phyloP scores from a whole-genome alignment of 495 filamentous ascomycete genomes.

The Darksidea phi region DNA sequence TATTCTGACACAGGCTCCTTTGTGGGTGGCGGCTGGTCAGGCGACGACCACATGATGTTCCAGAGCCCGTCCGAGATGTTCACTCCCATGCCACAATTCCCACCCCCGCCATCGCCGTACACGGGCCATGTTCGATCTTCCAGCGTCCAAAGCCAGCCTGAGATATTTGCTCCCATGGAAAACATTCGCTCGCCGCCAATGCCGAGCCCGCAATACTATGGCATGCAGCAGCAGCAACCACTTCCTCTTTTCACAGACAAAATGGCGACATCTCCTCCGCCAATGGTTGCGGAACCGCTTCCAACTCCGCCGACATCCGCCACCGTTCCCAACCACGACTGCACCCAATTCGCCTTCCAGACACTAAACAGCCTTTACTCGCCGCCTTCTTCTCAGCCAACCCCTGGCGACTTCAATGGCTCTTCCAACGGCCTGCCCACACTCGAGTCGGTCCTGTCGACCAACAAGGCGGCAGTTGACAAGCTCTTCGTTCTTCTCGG shows the following conservation, averaged over 20 bases:
- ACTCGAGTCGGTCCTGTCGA: slow-evolving; percentile 31
- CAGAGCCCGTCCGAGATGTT: slow-evolving; percentile 25
- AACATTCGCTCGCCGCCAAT: slow-evolving; percentile 25
- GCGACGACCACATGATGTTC: slow-evolving; percentile 31
- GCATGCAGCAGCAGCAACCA: slow-evolving; percentile 17
- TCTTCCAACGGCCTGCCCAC: slow-evolving; percentile 22
- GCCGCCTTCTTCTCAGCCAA: slow-evolving; percentile 28
- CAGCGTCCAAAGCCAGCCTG: slow-evolving; percentile 30
- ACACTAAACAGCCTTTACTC: slow-evolving; percentile 32
- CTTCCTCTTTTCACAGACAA: slow-evolving; percentile 22
- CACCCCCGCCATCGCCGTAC: slow-evolving; percentile 8
- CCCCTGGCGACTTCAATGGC: slow-evolving; percentile 27
- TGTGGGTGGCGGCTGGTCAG: slow-evolving; percentile 20
- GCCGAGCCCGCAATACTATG: slow-evolving; percentile 22
- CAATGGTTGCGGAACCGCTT: slow-evolving; percentile 25
- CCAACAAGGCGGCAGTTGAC: slow-evolving; percentile 33
- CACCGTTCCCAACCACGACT: slow-evolving; percentile 23
- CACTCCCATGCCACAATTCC: slow-evolving; percentile 20
- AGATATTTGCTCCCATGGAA: slow-evolving; percentile 26
- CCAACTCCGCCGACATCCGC: slow-evolving; percentile 26
- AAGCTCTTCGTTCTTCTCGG: slow-evolving; percentile 29
- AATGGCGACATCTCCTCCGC: slow-evolving; percentile 16
- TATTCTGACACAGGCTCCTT: slow-evolving; percentile 29
- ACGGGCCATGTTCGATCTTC: slow-evolving; percentile 10
- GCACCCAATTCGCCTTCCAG: slow-evolving; percentile 34